Percentiles rank a stretch among this genome's conserved stretches.
Evolutionary conservation across 2,329 filamentous ascomycete genomes (phyloP).

Genomic region (Beauveria varroae): DNA sequence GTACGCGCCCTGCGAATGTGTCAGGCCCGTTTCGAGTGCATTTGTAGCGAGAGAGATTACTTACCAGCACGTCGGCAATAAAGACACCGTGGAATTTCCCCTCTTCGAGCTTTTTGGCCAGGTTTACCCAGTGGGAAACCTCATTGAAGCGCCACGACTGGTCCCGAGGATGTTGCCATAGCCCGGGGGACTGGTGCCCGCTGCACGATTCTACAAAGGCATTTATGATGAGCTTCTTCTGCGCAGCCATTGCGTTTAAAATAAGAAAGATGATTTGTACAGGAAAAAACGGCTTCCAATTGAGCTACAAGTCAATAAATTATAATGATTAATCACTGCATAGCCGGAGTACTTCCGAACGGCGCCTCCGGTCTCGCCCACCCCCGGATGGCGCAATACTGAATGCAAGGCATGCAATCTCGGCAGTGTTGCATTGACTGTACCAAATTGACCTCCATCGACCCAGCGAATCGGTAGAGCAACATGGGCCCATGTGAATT

Average conservation of each 20-base stretch:
- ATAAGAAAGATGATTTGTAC: no score
- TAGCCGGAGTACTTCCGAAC: background rate
- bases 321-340: background rate
- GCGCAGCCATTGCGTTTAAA: background rate
- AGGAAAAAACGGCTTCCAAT: no score
- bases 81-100: conserved; percentile 60
- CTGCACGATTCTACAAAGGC: conserved; percentile 34
- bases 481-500: background rate
- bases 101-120: conserved; percentile 34
- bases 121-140: conserved; percentile 51
- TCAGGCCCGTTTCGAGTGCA: no score
- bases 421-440: background rate
- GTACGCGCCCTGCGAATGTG: conserved; percentile 43
- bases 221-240: conserved; percentile 32
- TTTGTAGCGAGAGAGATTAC: background rate
- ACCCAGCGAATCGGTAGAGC: background rate
- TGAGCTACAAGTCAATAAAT: no score
- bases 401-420: background rate
- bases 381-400: background rate
- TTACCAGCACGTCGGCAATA: conserved; percentile 50
- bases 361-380: background rate
- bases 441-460: background rate
- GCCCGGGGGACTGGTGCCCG: conserved; percentile 38
- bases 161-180: conserved; percentile 56
- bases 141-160: conserved; percentile 54